Evolutionary conservation across 768 basidiomycete genomes (phyloP).

Genomic region (Boletus pseudo-olivaceus): DNA sequence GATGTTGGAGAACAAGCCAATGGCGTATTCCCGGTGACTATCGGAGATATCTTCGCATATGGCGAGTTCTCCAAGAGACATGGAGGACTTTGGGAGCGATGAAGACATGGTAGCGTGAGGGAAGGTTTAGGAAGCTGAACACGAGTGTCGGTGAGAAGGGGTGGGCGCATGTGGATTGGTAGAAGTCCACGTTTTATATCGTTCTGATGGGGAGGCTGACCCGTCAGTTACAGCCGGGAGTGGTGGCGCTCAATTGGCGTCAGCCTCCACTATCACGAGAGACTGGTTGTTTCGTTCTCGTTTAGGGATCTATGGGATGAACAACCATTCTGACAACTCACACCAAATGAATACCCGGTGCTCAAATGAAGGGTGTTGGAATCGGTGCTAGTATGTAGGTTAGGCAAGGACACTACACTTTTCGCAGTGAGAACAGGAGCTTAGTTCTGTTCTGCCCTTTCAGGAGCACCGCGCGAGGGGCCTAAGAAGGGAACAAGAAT

Average conservation of each 20-base stretch:
- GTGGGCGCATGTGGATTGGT: neutral
- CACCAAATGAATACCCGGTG: neutral
- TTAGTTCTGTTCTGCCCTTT: neutral
- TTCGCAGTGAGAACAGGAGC: neutral
- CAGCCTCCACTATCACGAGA: neutral
- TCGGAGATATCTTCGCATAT: constrained; percentile 15
- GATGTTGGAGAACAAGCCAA: constrained; percentile 10
- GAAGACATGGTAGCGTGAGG: neutral
- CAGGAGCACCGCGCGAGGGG: neutral
- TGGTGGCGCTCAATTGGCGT: neutral
- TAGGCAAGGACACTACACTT: neutral
- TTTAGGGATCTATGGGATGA: neutral
- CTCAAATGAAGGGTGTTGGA: neutral
- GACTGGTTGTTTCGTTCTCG: neutral
- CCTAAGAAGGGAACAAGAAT: neutral
- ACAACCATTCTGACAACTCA: neutral
- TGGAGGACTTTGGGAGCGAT: neutral
- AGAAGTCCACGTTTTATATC: neutral
- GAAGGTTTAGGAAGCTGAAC: neutral
- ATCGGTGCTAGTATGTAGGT: neutral
- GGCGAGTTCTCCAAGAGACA: constrained; percentile 15
- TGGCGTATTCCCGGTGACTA: constrained; percentile 4
- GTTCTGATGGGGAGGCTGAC: constrained; percentile 10
- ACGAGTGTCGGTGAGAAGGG: too few species aligned
- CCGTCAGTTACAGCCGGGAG: too few species aligned